A percentile compares a stretch with the other conserved stretches of the same genome.
These are phyloP conservation scores for Podaxis pistillaris DNA, from an alignment of 768 basidiomycete genomes.

Conservation along the genomic window DNA sequence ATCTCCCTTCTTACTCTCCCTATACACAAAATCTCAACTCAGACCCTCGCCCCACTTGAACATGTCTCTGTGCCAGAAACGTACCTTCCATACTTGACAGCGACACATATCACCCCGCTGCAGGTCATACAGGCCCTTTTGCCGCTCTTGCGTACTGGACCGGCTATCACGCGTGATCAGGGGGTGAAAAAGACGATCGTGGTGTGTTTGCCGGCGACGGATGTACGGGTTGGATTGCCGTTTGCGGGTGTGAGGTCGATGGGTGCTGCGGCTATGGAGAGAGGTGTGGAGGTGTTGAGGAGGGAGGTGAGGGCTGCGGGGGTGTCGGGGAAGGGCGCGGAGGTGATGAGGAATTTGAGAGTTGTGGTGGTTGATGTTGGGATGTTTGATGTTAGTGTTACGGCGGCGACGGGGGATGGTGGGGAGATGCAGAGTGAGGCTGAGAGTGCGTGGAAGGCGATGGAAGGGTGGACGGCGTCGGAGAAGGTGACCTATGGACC, in stretches of 20 bases:
- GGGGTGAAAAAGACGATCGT: slow-evolving; percentile 57
- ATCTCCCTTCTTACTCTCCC: slow-evolving; percentile 71
- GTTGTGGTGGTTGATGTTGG: slow-evolving; percentile 78
- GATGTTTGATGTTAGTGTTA: slow-evolving; percentile 37
- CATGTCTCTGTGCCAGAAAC: slow-evolving; percentile 59
- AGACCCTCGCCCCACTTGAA: slow-evolving; percentile 63
- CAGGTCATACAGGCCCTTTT: slow-evolving; percentile 75
- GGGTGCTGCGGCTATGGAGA: slow-evolving; percentile 71
- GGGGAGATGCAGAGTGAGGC: slow-evolving; percentile 16
- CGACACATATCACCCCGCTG: slow-evolving; percentile 75
- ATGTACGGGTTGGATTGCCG: slow-evolving; percentile 74
- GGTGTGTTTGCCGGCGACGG: slow-evolving; percentile 71
- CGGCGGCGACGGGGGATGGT: slow-evolving; percentile 12
- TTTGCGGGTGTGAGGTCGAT: slow-evolving; percentile 68
- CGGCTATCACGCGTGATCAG: slow-evolving; percentile 47
- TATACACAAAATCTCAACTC: slow-evolving; percentile 33
- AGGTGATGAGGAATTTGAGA: slow-evolving; percentile 63
- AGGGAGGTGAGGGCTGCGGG: slow-evolving; percentile 65
- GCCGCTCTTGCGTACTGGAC: slow-evolving; percentile 69
- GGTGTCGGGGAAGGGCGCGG: slow-evolving; percentile 45
- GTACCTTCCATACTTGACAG: slow-evolving; percentile 70
- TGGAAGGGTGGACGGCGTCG: slow-evolving; percentile 72
- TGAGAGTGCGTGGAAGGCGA: slow-evolving; percentile 44
- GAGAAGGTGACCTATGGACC: slow-evolving; percentile 73
- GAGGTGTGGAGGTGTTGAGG: slow-evolving; percentile 70